Percentiles rank a stretch among this genome's conserved stretches.
phyloP scores from a whole-genome alignment of 139 green algal genomes.

The Trebouxia sp. region DNA sequence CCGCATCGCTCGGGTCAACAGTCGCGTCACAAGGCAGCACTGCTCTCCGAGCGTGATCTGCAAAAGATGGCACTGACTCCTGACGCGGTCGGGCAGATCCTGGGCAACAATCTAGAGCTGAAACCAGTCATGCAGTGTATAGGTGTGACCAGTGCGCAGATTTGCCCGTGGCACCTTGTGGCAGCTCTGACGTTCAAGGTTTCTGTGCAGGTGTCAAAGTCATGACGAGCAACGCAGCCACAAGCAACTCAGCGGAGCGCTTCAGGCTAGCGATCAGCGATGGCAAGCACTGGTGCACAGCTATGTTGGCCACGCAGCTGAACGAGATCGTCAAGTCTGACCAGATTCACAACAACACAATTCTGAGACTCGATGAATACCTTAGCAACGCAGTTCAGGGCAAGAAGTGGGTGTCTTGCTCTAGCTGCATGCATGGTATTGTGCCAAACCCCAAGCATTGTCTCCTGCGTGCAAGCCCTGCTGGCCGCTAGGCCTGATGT shows the following conservation, averaged over 20 bases:
- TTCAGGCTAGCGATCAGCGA: constrained; percentile 73
- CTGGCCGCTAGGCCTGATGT: no score
- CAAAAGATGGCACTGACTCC: constrained; percentile 1
- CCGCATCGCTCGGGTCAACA: not conserved
- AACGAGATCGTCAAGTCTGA: constrained; percentile 52
- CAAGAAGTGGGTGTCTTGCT: constrained; percentile 11
- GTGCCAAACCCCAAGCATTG: no score
- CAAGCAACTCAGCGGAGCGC: not conserved
- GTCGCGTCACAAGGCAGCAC: not conserved
- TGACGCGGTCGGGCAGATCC: not conserved
- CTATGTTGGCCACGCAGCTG: constrained; percentile 86
- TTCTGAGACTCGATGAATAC: constrained; percentile 32
- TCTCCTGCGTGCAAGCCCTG: no score
- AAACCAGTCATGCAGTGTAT: constrained; percentile 22
- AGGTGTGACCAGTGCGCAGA: not conserved
- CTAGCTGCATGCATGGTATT: no score
- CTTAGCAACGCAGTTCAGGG: constrained; percentile 19
- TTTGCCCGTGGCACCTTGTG: not conserved
- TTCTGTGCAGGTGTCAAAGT: not conserved
- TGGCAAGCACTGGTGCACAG: constrained; percentile 49
- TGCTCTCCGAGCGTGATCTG: not conserved
- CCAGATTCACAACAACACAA: constrained; percentile 43
- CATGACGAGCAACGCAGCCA: not conserved
- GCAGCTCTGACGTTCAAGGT: not conserved
- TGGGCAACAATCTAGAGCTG: constrained; percentile 5